Evolutionary conservation across 768 basidiomycete species (phyloP).

Genomic region (Boletus rubroflammeus): DNA sequence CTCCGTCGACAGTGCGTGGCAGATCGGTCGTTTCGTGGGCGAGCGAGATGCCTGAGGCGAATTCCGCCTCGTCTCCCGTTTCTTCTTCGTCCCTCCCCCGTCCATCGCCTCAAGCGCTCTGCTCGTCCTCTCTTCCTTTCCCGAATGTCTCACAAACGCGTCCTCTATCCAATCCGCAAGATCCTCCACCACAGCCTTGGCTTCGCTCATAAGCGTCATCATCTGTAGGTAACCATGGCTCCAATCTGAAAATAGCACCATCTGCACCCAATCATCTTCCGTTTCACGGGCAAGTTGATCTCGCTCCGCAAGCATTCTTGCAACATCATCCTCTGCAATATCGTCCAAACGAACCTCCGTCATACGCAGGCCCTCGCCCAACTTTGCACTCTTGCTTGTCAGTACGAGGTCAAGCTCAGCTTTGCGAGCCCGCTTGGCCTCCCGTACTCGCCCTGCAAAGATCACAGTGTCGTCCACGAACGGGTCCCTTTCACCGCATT

Average conservation of each 20-base stretch:
- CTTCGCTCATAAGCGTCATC: slow-evolving; percentile 81
- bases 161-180: slow-evolving; percentile 90
- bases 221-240: slow-evolving; percentile 97
- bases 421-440: slow-evolving; percentile 86
- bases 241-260: slow-evolving; percentile 94
- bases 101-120: slow-evolving; percentile 18
- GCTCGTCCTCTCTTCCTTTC: slow-evolving; percentile 26
- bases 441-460: slow-evolving; percentile 90
- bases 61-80: slow-evolving; percentile 21
- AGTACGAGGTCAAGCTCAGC: slow-evolving; percentile 62
- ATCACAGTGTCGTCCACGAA: slow-evolving; percentile 98
- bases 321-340: slow-evolving; percentile 29
- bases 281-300: slow-evolving; percentile 61
- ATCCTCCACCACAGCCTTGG: slow-evolving; percentile 71
- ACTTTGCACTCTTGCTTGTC: slow-evolving; percentile 57
- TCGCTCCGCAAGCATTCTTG: slow-evolving; percentile 53
- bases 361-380: slow-evolving; percentile 65
- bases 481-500: slow-evolving; percentile 93
- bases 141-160: slow-evolving; percentile 48
- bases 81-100: slow-evolving; percentile 21
- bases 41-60: slow-evolving; percentile 23
- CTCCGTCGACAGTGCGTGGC: background rate
- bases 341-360: slow-evolving; percentile 37
- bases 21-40: slow-evolving; percentile 19
- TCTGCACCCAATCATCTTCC: slow-evolving; percentile 94